Evolutionary conservation across 139 green algal genomes (phyloP), one percentile per base, ranked within the genome.

Genomic region (Edaphochlamys debaryana): DNA sequence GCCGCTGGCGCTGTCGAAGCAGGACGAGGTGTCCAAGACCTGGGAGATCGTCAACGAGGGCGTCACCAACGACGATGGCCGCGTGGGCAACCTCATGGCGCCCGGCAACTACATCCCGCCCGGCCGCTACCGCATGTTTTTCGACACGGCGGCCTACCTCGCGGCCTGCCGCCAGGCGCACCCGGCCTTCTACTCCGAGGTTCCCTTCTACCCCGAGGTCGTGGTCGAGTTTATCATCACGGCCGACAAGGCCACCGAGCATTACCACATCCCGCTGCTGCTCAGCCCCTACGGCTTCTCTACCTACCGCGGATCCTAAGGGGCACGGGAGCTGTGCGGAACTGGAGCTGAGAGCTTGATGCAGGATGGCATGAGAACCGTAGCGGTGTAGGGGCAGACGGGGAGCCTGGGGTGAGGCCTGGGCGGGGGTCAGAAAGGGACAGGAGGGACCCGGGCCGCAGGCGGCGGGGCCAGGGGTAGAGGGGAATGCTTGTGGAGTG

Each of bases 181-280:
- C 42, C 82, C 93, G 4, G 58, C 40, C 30, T 92, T 89, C 45
- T 95, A 93, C 69, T 67, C 86, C 22, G 84, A 82, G 19, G 82
- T 93, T 69, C 86, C 89, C 29, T 98, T 98, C 87, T 98, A 97
- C 80, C 96, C 96, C 1, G 75, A 92, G 25, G 94, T 89, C 17
- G 82, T 78, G 4, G 87, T 98, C 17, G 84, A 93, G 48, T 98
- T 98, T 73, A 84, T 90, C 41, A 93, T 98, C 41, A 85, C 79
- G 15, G 63, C 85, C 0, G 81, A 90, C 32, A 89, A 88, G 63
- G 69, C 76, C 2, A 81, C 64, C 9, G 82, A 98, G 86, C 96
- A 99, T 87, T 99, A 98, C 80, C 96, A 99, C 86, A 93, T 99
- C n/a, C 96, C 96, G 36, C 82, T 99, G 69, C 95, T 98, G 50